These are phyloP conservation scores for Pochonia chlamydosporia DNA, from an alignment of 2,329 filamentous ascomycete genomes.

Conservation along the genomic window DNA sequence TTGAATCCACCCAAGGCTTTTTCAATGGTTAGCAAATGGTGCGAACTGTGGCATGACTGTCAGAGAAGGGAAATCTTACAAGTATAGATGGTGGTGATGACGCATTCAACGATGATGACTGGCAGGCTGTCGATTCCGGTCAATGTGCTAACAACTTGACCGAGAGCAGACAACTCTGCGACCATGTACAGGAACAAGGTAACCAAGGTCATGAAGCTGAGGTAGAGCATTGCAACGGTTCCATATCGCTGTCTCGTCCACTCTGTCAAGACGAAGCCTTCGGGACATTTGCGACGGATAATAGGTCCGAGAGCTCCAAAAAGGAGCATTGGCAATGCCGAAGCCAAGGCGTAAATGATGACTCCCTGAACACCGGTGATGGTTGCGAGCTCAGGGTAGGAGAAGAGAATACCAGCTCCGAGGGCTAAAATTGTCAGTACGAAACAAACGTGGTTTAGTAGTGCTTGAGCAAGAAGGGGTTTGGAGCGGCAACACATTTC, in stretches of 20 bases:
- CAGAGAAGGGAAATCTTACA: conserved; percentile 38
- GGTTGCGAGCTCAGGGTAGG: conserved; percentile 75
- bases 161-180: conserved; percentile 72
- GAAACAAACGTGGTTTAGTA: background rate
- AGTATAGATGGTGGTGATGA: conserved; percentile 77
- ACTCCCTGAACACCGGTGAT: conserved; percentile 75
- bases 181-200: conserved; percentile 87
- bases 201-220: conserved; percentile 72
- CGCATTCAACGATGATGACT: conserved; percentile 70
- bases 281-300: conserved; percentile 72
- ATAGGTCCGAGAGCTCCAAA: conserved; percentile 72
- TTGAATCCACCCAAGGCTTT: conserved; percentile 73
- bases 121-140: conserved; percentile 71
- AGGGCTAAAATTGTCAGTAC: conserved; percentile 57
- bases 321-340: conserved; percentile 64
- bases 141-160: conserved; percentile 69
- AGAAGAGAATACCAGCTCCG: conserved; percentile 77
- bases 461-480: conserved; percentile 16
- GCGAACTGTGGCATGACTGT: fast-evolving
- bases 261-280: conserved; percentile 79
- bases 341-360: conserved; percentile 68
- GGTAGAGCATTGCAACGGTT: conserved; percentile 59
- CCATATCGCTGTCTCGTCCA: conserved; percentile 81
- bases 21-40: background rate
- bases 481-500: conserved; percentile 89